Evolutionary conservation across 2,329 filamentous ascomycete species (phyloP).

Genomic region (Calonectria multiphialidica): DNA sequence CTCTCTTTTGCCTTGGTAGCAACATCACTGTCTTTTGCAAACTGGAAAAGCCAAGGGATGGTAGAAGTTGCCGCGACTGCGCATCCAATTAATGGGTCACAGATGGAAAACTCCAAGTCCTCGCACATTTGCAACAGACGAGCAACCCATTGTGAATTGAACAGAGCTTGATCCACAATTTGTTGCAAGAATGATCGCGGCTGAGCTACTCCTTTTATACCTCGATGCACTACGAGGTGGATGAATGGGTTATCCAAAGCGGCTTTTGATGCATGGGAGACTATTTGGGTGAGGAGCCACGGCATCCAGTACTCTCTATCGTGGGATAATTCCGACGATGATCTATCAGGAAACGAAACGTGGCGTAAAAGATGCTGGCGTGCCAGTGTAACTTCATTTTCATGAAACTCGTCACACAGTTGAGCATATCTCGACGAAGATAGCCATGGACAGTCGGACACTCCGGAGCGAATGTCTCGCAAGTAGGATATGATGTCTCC

Average conservation of each 20-base stretch:
- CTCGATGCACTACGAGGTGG: constrained; percentile 37
- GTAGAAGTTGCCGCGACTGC: constrained; percentile 36
- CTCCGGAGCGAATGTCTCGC: constrained; percentile 31
- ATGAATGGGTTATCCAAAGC: constrained; percentile 40
- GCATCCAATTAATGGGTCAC: constrained; percentile 37
- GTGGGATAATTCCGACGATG: background rate
- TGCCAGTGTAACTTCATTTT: constrained; percentile 31
- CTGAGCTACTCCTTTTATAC: constrained; percentile 28
- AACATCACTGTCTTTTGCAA: constrained; percentile 34
- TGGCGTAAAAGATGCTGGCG: constrained; percentile 36
- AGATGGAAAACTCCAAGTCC: constrained; percentile 32
- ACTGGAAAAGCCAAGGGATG: constrained; percentile 41
- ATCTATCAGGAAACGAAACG: constrained; percentile 36
- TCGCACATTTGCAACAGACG: constrained; percentile 38
- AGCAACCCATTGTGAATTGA: constrained; percentile 38
- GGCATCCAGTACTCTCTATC: constrained; percentile 39
- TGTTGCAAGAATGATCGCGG: constrained; percentile 38
- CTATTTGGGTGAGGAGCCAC: constrained; percentile 36
- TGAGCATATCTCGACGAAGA: constrained; percentile 31
- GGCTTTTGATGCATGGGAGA: constrained; percentile 36
- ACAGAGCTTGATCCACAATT: constrained; percentile 40
- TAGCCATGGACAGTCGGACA: constrained; percentile 37
- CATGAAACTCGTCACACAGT: constrained; percentile 36
- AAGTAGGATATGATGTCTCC: constrained; percentile 35
- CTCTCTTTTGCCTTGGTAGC: constrained; percentile 37